These are phyloP conservation scores for Calycina herbarum DNA, from an alignment of 2,329 filamentous ascomycete genomes.

Conservation along the genomic window DNA sequence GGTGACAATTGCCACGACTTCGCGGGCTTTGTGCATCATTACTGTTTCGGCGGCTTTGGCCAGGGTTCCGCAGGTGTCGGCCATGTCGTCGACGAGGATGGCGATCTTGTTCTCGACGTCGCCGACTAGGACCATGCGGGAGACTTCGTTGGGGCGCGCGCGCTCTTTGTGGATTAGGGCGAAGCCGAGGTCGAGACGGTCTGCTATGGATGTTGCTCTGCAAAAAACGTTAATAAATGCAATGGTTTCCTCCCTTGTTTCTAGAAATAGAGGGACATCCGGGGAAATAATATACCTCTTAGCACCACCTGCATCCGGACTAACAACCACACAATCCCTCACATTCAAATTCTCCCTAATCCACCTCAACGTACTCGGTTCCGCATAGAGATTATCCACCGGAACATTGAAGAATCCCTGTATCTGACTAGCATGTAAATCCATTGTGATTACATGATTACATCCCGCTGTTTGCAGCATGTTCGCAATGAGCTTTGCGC, in stretches of 20 bases:
- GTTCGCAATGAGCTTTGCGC: slow-evolving; percentile 92
- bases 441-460: slow-evolving; percentile 94
- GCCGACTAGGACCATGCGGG: slow-evolving; percentile 93
- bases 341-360: slow-evolving; percentile 83
- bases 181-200: slow-evolving; percentile 85
- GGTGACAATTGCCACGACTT: slow-evolving; percentile 93
- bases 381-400: slow-evolving; percentile 81
- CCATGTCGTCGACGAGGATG: slow-evolving; percentile 98
- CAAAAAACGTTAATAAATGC: background rate
- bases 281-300: slow-evolving; percentile 61
- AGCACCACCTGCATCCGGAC: slow-evolving; percentile 89
- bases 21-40: slow-evolving; percentile 79
- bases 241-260: background rate
- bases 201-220: slow-evolving; percentile 86
- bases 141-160: slow-evolving; percentile 85
- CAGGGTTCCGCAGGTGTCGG: slow-evolving; percentile 88
- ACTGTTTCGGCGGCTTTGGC: slow-evolving; percentile 88
- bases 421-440: slow-evolving; percentile 90
- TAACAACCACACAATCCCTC: slow-evolving; percentile 88
- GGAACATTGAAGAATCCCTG: slow-evolving; percentile 91
- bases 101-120: slow-evolving; percentile 89
- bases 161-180: slow-evolving; percentile 97
- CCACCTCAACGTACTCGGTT: slow-evolving; percentile 89
- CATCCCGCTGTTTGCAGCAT: slow-evolving; percentile 96
- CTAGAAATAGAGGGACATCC: too few relatives aligned